Evolutionary conservation across 768 basidiomycete genomes (phyloP).

Genomic region (Psilocybe cyanescens): DNA sequence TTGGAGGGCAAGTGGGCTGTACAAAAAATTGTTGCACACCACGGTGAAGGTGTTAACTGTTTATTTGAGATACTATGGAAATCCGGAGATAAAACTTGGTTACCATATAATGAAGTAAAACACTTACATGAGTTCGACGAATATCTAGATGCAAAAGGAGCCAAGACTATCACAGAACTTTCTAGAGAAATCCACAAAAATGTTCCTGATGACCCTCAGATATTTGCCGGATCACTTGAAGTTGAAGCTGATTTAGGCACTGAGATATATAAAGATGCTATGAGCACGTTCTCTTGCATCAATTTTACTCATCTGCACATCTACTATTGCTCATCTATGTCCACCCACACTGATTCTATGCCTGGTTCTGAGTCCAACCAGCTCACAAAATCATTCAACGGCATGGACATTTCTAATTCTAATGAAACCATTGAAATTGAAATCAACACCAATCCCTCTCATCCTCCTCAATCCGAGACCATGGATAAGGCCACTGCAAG

Average conservation of each 20-base stretch:
- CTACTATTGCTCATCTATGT: no score
- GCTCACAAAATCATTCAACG: background rate
- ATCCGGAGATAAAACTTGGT: constrained; percentile 35
- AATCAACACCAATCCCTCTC: background rate
- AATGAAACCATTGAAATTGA: no score
- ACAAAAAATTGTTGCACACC: constrained; percentile 26
- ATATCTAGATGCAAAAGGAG: constrained; percentile 7
- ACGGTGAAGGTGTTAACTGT: constrained; percentile 18
- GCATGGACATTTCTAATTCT: background rate
- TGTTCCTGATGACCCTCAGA: background rate
- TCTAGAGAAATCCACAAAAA: background rate
- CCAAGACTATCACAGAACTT: background rate
- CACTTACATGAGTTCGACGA: background rate
- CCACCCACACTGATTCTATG: no score
- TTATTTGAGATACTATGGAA: constrained; percentile 33
- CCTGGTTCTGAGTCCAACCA: no score
- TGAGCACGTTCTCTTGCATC: no score
- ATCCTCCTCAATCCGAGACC: background rate
- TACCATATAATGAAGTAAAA: constrained; percentile 20
- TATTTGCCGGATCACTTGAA: background rate
- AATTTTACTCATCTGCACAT: no score
- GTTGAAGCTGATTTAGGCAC: background rate
- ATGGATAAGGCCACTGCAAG: no score
- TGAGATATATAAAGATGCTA: background rate
- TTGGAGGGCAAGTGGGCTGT: constrained; percentile 30